Base-by-base conservation (phyloP, 306 rosid genomes). In the Hylodesmum podocarpum region DNA sequence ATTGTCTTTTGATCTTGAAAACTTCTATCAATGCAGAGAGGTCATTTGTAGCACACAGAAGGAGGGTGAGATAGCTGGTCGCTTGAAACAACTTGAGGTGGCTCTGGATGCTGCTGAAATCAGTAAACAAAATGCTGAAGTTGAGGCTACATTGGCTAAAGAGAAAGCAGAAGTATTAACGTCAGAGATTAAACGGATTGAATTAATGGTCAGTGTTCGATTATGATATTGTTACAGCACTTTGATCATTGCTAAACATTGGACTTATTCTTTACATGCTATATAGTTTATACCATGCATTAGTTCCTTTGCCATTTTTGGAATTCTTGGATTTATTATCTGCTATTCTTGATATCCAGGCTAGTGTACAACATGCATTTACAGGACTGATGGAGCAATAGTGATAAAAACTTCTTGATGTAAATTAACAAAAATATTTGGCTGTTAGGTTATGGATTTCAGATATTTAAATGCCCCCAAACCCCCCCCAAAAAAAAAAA, bases 61-160 rank as follows among this genome's bases (percentile, higher is more conserved):
- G 82, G 86, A 83, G 89, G 91, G 97, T 14, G 97, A 92, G 78
- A 87, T 77, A 80, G 83, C 69, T 83, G 87, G 82, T 13, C 87
- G 81, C 76, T 58, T 95, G 88, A 95, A 92, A 84, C 93, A 95
- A 80, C 71, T 92, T 82, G 93, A 89, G 88, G 93, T 92, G 75
- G 92, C 89, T 81, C 81, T 95, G 69, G 97, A 95, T 88, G 86
- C 87, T 81, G 92, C 87, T 40, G 87, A 84, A 82, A 80, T 84
- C 50, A 86, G 82, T 70, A 88, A 88, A 83, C 86, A 83, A 72
- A 87, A 80, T 75, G 93, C 93, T 34, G 97, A 90, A 84, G 83
- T 88, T 76, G 98, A 92, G 83, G 90, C 80, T 71, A 46, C 64
- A 1, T 79, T 90, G 85, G 90, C 88, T 25, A 88, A 87, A 80